Evolutionary conservation across 257 asterid genomes (phyloP).

Genomic region (Cordia subcordata): DNA sequence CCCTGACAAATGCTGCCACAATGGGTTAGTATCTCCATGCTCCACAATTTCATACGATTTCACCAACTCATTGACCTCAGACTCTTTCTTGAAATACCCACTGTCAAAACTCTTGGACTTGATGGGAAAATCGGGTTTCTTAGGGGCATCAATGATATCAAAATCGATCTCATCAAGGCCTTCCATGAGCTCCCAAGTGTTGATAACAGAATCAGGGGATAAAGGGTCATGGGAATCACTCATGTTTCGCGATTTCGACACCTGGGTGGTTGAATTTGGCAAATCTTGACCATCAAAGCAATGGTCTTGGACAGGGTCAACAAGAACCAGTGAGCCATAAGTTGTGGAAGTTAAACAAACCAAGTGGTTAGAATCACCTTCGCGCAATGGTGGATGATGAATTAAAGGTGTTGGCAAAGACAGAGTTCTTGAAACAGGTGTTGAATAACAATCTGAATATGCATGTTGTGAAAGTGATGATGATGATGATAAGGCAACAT

Average conservation of each 20-base stretch:
- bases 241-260: slow-evolving; percentile 24
- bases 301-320: slow-evolving; percentile 32
- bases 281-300: slow-evolving; percentile 17
- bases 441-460: slow-evolving; percentile 16
- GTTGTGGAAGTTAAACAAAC: slow-evolving; percentile 82
- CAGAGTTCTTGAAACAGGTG: slow-evolving; percentile 26
- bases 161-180: slow-evolving; percentile 67
- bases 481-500: slow-evolving; percentile 10
- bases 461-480: slow-evolving; percentile 23
- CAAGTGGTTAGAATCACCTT: slow-evolving; percentile 63
- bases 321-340: slow-evolving; percentile 65
- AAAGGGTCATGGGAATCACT: slow-evolving; percentile 40
- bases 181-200: slow-evolving; percentile 96
- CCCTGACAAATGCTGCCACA: slow-evolving; percentile 49
- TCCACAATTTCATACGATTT: slow-evolving; percentile 40
- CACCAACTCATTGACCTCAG: slow-evolving; percentile 21
- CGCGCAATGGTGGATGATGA: slow-evolving; percentile 34
- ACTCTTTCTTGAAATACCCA: slow-evolving; percentile 16
- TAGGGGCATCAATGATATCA: slow-evolving; percentile 35
- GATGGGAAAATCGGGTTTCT: slow-evolving; percentile 3
- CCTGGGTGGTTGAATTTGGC: slow-evolving; percentile 19
- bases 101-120: slow-evolving; percentile 13
- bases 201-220: slow-evolving; percentile 83
- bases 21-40: slow-evolving; percentile 34
- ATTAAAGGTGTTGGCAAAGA: slow-evolving; percentile 25